A percentile compares a stretch with the other conserved stretches of the same genome.
phyloP scores from a whole-genome alignment of 768 basidiomycete genomes.

The Crucibulum laeve region DNA sequence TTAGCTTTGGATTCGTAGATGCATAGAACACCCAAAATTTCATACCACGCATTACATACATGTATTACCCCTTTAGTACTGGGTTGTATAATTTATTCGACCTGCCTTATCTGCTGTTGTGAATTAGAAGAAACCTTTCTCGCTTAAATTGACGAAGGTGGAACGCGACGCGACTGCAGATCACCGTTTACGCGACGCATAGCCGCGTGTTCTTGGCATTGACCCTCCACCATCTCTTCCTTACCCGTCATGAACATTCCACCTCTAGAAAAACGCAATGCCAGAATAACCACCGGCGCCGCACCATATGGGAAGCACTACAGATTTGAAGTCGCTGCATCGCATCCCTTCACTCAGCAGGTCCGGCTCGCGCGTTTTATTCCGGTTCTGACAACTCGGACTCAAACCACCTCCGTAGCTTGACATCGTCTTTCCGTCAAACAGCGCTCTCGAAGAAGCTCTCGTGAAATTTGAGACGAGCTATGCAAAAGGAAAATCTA shows the following conservation, averaged over 20 bases:
- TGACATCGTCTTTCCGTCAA: slow-evolving; percentile 56
- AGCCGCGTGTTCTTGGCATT: too few relatives aligned
- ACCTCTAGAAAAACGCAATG: slow-evolving; percentile 10
- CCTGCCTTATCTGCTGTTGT: too few relatives aligned
- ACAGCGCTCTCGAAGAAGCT: slow-evolving; percentile 27
- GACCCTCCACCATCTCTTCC: too few relatives aligned
- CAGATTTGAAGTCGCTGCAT: slow-evolving; percentile 18
- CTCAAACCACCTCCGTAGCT: too few relatives aligned
- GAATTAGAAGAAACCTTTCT: too few relatives aligned
- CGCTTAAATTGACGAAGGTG: too few relatives aligned
- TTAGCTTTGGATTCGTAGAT: too few relatives aligned
- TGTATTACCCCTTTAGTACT: background rate
- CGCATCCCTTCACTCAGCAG: slow-evolving; percentile 41
- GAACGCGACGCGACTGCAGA: too few relatives aligned
- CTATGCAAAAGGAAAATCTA: slow-evolving; percentile 40
- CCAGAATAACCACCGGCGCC: slow-evolving; percentile 9
- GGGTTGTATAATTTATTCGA: background rate
- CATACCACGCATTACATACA: background rate
- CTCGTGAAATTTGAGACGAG: slow-evolving; percentile 37
- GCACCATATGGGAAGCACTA: slow-evolving; percentile 11
- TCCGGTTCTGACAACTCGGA: too few relatives aligned
- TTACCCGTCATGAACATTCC: slow-evolving; percentile 14
- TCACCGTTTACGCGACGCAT: too few relatives aligned
- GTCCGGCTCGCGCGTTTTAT: slow-evolving; percentile 18
- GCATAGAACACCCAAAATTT: background rate